Percentiles rank a stretch among this genome's conserved stretches.
Conservation (phyloP, 768 basidiomycete species). For the Termitomyces sp. region DNA sequence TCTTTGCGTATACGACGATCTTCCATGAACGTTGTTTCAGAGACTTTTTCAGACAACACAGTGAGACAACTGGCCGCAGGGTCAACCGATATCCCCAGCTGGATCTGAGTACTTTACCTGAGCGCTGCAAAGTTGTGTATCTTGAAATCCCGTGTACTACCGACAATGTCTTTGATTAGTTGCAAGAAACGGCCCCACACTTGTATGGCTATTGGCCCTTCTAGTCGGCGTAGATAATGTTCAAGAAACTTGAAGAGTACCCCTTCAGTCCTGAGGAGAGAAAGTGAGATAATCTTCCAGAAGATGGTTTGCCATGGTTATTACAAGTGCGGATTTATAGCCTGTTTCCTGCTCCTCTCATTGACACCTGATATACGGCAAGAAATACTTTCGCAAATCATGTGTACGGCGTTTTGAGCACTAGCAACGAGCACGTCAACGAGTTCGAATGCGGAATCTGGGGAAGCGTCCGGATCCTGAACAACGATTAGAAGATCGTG, state of each 20-base stretch:
- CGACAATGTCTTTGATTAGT: constrained; percentile 73
- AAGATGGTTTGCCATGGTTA: constrained; percentile 19
- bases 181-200: constrained; percentile 81
- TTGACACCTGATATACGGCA: constrained; percentile 47
- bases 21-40: constrained; percentile 87
- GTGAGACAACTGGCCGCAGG: constrained; percentile 53
- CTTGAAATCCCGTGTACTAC: constrained; percentile 61
- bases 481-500: constrained; percentile 8
- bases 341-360: constrained; percentile 56
- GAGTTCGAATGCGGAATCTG: constrained; percentile 67
- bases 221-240: constrained; percentile 73
- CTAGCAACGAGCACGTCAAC: constrained; percentile 79
- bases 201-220: constrained; percentile 89
- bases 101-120: constrained; percentile 40
- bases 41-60: constrained; percentile 76
- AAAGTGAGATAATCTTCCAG: neutral
- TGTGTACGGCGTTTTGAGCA: constrained; percentile 82
- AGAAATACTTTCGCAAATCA: constrained; percentile 80
- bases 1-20: constrained; percentile 86
- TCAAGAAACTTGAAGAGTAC: constrained; percentile 85
- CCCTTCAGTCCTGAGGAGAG: constrained; percentile 50
- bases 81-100: neutral
- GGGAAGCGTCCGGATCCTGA: constrained; percentile 31
- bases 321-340: constrained; percentile 63
- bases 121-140: constrained; percentile 66